Evolutionary conservation across 768 basidiomycete species (phyloP).

Genomic region (Mycena crocata): DNA sequence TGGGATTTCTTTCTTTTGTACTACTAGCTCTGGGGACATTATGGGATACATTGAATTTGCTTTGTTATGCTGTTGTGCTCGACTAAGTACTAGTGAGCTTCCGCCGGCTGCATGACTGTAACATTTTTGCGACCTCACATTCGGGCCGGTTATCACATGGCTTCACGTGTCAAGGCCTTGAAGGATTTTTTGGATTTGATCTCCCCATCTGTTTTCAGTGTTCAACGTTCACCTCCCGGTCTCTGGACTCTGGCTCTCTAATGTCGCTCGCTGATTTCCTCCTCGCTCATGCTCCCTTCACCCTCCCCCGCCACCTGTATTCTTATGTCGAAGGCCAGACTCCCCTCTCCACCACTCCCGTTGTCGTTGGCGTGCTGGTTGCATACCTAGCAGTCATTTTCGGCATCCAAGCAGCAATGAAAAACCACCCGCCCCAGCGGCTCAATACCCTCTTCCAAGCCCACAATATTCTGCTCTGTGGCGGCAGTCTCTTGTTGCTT

Average conservation of each 20-base stretch:
- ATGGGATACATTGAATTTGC: background rate
- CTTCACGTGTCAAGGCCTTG: background rate
- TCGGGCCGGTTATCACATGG: slow-evolving; percentile 24
- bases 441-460: slow-evolving; percentile 87
- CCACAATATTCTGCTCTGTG: slow-evolving; percentile 91
- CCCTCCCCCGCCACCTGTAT: slow-evolving; percentile 67
- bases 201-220: background rate
- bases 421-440: slow-evolving; percentile 74
- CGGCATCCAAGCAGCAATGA: slow-evolving; percentile 87
- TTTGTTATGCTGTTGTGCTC: too few relatives aligned
- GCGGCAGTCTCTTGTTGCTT: slow-evolving; percentile 87
- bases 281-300: slow-evolving; percentile 65
- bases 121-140: too few relatives aligned
- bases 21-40: background rate
- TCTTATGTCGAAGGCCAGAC: slow-evolving; percentile 80
- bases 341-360: slow-evolving; percentile 84
- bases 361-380: slow-evolving; percentile 76
- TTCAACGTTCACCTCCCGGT: slow-evolving; percentile 39
- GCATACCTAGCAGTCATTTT: slow-evolving; percentile 93
- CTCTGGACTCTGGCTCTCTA: slow-evolving; percentile 53
- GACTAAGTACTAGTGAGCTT: too few relatives aligned
- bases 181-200: background rate
- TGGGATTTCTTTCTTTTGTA: slow-evolving; percentile 7
- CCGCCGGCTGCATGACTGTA: too few relatives aligned
- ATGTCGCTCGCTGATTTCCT: slow-evolving; percentile 80